A percentile compares a stretch with the other conserved stretches of the same genome.
phyloP scores from a whole-genome alignment of 352 stramenopile genomes.

The Globisporangium carolinianum region DNA sequence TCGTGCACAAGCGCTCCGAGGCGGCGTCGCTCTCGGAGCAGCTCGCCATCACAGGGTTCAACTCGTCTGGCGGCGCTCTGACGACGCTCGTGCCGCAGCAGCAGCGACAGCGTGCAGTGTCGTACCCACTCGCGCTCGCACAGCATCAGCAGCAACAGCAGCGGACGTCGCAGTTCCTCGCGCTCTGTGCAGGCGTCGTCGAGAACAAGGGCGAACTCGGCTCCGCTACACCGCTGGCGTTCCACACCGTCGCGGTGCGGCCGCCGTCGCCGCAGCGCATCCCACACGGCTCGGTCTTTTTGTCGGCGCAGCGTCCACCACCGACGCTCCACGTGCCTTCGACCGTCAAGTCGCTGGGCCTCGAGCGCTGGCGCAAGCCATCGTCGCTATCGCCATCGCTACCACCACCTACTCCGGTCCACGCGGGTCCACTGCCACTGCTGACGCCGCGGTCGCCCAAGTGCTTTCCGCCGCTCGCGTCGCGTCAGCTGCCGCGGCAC shows the following conservation, averaged over 20 bases:
- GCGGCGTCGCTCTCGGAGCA: conserved; percentile 13
- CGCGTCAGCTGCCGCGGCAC: conserved; percentile 1
- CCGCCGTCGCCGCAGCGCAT: conserved; percentile 24
- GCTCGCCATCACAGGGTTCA: conserved; percentile 1
- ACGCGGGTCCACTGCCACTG: conserved; percentile 1
- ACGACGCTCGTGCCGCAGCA: no score
- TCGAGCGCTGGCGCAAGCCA: background rate
- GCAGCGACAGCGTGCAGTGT: conserved; percentile 20
- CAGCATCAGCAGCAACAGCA: conserved; percentile 6
- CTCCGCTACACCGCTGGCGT: conserved; percentile 1
- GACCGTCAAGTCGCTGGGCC: background rate
- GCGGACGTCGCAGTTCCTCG: conserved; percentile 6
- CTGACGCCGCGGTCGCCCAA: conserved; percentile 7
- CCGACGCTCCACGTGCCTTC: background rate
- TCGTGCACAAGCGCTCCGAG: conserved; percentile 11
- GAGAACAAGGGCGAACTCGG: conserved; percentile 9
- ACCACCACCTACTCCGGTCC: background rate
- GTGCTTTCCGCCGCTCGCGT: conserved; percentile 11
- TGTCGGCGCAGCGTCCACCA: conserved; percentile 12
- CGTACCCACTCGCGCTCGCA: conserved; percentile 20
- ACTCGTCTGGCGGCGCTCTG: no score
- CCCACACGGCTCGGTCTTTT: conserved; percentile 24
- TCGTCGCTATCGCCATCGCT: no score
- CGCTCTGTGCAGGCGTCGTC: conserved; percentile 3
- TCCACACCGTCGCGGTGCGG: conserved; percentile 20